These are phyloP conservation scores for Pleurotus citrinopileatus DNA, from an alignment of 768 basidiomycete genomes.

Conservation along the genomic window DNA sequence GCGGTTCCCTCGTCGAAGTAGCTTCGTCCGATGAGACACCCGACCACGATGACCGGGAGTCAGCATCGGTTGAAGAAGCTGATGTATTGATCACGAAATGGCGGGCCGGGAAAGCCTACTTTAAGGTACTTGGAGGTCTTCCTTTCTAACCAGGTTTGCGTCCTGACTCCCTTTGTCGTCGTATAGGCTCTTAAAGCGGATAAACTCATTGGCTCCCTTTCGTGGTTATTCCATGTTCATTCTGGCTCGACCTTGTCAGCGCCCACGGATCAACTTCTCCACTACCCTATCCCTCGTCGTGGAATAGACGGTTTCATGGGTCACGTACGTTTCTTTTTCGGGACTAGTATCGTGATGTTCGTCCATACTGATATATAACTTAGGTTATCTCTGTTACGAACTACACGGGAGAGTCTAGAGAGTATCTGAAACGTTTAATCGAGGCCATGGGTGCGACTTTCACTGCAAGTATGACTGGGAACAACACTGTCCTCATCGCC, in stretches of 20 bases:
- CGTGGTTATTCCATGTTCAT: slow-evolving; percentile 83
- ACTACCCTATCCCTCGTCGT: slow-evolving; percentile 75
- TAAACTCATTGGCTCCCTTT: slow-evolving; percentile 73
- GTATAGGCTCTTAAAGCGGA: slow-evolving; percentile 53
- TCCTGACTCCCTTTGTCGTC: not conserved
- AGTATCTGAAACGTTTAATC: slow-evolving; percentile 86
- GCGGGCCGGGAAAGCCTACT: slow-evolving; percentile 67
- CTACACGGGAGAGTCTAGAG: slow-evolving; percentile 82
- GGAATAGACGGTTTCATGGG: slow-evolving; percentile 55
- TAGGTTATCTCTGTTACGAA: slow-evolving; percentile 86
- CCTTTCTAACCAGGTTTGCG: no score
- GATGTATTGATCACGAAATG: slow-evolving; percentile 75
- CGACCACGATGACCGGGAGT: slow-evolving; percentile 32
- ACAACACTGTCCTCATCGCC: slow-evolving; percentile 80
- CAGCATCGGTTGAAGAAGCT: slow-evolving; percentile 41
- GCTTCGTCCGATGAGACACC: slow-evolving; percentile 21
- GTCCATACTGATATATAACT: slow-evolving; percentile 9
- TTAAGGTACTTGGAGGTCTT: no score
- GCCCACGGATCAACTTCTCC: slow-evolving; percentile 74
- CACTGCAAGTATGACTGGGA: slow-evolving; percentile 75
- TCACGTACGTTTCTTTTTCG: slow-evolving; percentile 45
- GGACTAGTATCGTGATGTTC: not conserved
- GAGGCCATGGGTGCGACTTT: slow-evolving; percentile 73
- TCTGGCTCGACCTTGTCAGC: slow-evolving; percentile 55
- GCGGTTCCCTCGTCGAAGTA: slow-evolving; percentile 45